Percentiles rank a stretch among this genome's conserved stretches.
phyloP scores from a whole-genome alignment of 2,329 filamentous ascomycete genomes.

The Cytospora mali region DNA sequence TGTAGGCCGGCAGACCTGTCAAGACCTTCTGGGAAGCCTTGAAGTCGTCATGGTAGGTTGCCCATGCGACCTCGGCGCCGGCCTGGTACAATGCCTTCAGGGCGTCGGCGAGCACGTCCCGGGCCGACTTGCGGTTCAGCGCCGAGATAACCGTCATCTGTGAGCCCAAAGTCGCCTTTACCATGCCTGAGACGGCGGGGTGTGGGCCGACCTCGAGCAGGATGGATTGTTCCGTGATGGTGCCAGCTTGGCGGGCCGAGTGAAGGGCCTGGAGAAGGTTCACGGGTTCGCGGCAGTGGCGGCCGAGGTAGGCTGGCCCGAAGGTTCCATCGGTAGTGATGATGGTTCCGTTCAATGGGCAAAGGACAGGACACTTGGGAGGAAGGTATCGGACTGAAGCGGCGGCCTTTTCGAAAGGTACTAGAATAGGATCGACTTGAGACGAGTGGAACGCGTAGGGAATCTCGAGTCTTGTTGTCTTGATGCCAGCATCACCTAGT shows the following conservation, averaged over 20 bases:
- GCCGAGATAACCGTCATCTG: slow-evolving; percentile 42
- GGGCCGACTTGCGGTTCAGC: not conserved
- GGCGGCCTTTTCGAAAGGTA: slow-evolving; percentile 56
- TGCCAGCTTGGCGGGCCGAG: slow-evolving; percentile 56
- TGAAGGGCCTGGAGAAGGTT: slow-evolving; percentile 67
- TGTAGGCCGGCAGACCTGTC: not conserved
- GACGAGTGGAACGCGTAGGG: slow-evolving; percentile 58
- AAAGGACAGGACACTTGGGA: slow-evolving; percentile 64
- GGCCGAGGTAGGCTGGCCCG: slow-evolving; percentile 62
- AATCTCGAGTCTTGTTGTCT: slow-evolving; percentile 48
- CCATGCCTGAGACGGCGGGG: slow-evolving; percentile 68
- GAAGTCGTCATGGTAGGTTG: slow-evolving; percentile 5
- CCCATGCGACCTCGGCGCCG: not conserved
- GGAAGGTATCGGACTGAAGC: slow-evolving; percentile 41
- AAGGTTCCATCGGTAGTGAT: slow-evolving; percentile 52
- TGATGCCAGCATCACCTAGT: slow-evolving; percentile 40
- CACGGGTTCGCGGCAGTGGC: slow-evolving; percentile 69
- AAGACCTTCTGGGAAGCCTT: not conserved
- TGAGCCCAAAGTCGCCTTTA: slow-evolving; percentile 63
- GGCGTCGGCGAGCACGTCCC: not conserved
- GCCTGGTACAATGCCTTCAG: not conserved
- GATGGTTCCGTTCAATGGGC: slow-evolving; percentile 65
- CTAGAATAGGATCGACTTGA: slow-evolving; percentile 56
- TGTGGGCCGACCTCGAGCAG: slow-evolving; percentile 76
- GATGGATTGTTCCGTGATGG: slow-evolving; percentile 65